These are phyloP conservation scores for Botrytis pseudocinerea DNA, from an alignment of 2,329 filamentous ascomycete genomes.

Conservation along the genomic window DNA sequence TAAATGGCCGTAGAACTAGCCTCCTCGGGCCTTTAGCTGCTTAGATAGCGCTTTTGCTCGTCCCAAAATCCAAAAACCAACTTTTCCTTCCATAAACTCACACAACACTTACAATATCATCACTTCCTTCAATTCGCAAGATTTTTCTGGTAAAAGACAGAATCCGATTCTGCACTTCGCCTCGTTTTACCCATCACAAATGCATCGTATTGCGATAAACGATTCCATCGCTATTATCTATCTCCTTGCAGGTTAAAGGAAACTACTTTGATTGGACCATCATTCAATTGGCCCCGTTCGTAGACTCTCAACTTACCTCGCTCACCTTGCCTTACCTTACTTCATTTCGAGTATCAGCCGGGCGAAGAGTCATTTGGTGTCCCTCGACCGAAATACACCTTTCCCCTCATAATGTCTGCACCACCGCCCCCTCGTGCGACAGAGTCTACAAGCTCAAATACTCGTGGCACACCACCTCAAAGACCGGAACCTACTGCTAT, in stretches of 20 bases:
- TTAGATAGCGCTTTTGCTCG: not conserved
- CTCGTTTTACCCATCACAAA: not conserved
- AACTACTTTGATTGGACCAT: not conserved
- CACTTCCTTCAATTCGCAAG: not conserved
- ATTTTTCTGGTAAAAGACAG: not conserved
- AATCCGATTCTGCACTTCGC: not conserved
- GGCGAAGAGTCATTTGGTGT: not conserved
- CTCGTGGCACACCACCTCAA: conserved; percentile 22
- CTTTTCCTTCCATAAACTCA: not conserved
- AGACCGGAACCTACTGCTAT: conserved; percentile 36
- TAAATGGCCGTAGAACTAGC: not conserved
- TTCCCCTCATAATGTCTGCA: conserved; percentile 30
- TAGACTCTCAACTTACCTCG: not conserved
- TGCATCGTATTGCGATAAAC: conserved; percentile 15
- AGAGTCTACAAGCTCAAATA: conserved; percentile 24
- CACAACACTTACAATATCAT: not conserved
- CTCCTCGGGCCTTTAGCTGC: not conserved
- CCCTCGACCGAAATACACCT: not conserved
- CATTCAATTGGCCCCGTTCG: not conserved
- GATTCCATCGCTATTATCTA: conserved; percentile 1
- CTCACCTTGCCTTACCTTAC: not conserved
- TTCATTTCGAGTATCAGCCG: not conserved
- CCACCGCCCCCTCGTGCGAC: conserved; percentile 28
- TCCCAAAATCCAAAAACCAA: not conserved
- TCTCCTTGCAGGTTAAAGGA: not conserved